phyloP scores from a whole-genome alignment of 176 grass and related monocot species.

The Zizania latifolia region DNA sequence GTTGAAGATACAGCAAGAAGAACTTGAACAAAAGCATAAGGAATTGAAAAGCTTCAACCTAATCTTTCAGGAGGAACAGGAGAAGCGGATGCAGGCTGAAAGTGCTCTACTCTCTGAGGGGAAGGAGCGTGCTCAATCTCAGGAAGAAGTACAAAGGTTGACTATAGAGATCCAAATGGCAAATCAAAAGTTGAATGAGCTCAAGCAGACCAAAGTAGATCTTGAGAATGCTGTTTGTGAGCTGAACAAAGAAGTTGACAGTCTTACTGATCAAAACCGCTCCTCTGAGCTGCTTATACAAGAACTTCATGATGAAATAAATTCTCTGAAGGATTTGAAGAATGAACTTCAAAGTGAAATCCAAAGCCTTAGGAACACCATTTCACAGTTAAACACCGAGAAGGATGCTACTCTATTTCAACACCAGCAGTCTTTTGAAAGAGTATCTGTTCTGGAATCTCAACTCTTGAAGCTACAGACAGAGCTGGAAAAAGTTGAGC shows the following conservation, averaged over 20 bases:
- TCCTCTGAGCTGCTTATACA: slow-evolving; percentile 51
- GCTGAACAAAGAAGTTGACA: slow-evolving; percentile 51
- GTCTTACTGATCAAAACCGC: slow-evolving; percentile 54
- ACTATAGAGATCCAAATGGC: slow-evolving; percentile 39
- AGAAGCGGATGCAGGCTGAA: slow-evolving; percentile 49
- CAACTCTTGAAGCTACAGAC: slow-evolving; percentile 37
- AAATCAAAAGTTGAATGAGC: slow-evolving; percentile 40
- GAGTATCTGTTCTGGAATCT: slow-evolving; percentile 23
- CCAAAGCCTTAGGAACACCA: slow-evolving; percentile 40
- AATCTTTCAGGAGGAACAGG: slow-evolving; percentile 48
- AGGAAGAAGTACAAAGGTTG: slow-evolving; percentile 50
- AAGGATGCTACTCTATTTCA: slow-evolving; percentile 33
- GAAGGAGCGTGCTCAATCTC: slow-evolving; percentile 41
- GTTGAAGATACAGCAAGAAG: slow-evolving; percentile 55
- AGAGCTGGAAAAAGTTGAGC: slow-evolving; percentile 36
- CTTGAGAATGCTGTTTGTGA: slow-evolving; percentile 56
- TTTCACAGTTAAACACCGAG: slow-evolving; percentile 36
- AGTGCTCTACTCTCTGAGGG: slow-evolving; percentile 40
- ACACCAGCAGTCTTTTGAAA: slow-evolving; percentile 30
- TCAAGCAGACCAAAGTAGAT: slow-evolving; percentile 43
- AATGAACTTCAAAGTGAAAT: slow-evolving; percentile 57
- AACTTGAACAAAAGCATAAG: slow-evolving; percentile 53
- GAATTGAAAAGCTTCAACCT: slow-evolving; percentile 49
- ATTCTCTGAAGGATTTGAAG: slow-evolving; percentile 46
- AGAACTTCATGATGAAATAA: slow-evolving; percentile 42